A percentile compares a stretch with the other conserved stretches of the same genome.
Conservation (phyloP, 768 basidiomycete genomes). For the Chalciporus sphaerocephalus region DNA sequence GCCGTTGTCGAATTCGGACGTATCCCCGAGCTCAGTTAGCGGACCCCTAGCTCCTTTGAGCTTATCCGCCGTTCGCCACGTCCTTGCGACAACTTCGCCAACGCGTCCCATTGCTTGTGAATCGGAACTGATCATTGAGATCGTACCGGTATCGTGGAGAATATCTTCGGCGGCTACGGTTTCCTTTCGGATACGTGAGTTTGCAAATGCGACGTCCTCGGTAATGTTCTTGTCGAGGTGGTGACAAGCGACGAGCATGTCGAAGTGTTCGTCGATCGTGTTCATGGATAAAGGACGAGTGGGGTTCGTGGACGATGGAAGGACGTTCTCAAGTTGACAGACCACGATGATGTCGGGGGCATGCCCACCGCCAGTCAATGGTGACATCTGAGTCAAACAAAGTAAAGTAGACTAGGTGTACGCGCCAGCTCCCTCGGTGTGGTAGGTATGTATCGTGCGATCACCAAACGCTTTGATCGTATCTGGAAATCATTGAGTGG, state of each 20-base stretch:
- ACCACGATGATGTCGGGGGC: constrained; percentile 99
- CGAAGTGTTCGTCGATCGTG: constrained; percentile 94
- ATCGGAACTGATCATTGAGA: constrained; percentile 95
- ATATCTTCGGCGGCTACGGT: constrained; percentile 98
- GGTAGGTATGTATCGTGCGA: constrained; percentile 95
- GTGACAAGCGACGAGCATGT: constrained; percentile 99
- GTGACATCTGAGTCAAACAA: not conserved
- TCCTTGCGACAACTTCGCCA: constrained; percentile 87
- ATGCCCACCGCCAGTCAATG: constrained; percentile 90
- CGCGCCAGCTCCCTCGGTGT: constrained; percentile 89
- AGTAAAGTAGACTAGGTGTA: not conserved
- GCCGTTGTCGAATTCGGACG: constrained; percentile 56
- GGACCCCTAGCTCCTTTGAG: constrained; percentile 80
- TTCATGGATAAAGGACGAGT: constrained; percentile 89
- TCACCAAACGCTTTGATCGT: constrained; percentile 88
- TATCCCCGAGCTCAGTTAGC: constrained; percentile 53
- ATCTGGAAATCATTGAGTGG: constrained; percentile 37
- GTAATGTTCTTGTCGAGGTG: constrained; percentile 88
- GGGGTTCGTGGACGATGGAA: constrained; percentile 96
- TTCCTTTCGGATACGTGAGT: constrained; percentile 94
- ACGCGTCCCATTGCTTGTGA: constrained; percentile 98
- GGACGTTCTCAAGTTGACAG: constrained; percentile 80
- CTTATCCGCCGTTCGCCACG: constrained; percentile 97
- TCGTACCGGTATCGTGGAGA: constrained; percentile 86
- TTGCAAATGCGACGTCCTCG: constrained; percentile 94